Evolutionary conservation across 2,329 filamentous ascomycete species (phyloP).

Genomic region (Huntiella abstrusa): DNA sequence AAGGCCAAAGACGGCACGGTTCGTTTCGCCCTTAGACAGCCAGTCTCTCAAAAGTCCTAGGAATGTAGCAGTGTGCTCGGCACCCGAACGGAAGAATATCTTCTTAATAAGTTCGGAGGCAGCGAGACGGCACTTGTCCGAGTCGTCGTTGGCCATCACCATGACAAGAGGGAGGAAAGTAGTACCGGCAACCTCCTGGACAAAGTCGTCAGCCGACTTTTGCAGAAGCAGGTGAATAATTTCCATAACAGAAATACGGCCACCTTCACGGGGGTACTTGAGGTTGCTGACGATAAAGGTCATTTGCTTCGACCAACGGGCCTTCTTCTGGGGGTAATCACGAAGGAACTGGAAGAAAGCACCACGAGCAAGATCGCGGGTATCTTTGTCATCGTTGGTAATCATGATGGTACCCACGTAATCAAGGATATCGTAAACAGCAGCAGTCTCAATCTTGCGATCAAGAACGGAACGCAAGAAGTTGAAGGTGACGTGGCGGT

Average conservation of each 20-base stretch:
- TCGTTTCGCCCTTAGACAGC: conserved; percentile 53
- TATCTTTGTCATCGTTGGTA: conserved; percentile 78
- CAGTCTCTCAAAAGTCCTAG: conserved; percentile 53
- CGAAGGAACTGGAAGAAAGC: conserved; percentile 88
- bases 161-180: conserved; percentile 79
- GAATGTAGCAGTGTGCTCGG: conserved; percentile 52
- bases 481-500: conserved; percentile 84
- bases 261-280: conserved; percentile 74
- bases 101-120: conserved; percentile 64
- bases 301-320: conserved; percentile 74
- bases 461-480: conserved; percentile 79
- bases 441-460: conserved; percentile 65
- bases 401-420: conserved; percentile 85
- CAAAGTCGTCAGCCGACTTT: conserved; percentile 65
- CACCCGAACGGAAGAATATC: conserved; percentile 60
- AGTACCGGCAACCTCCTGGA: conserved; percentile 62
- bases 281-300: conserved; percentile 79
- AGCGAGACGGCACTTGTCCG: conserved; percentile 65
- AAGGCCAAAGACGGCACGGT: conserved; percentile 49
- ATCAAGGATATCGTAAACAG: conserved; percentile 82
- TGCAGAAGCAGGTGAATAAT: conserved; percentile 68
- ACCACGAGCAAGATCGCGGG: conserved; percentile 70
- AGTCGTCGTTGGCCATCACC: conserved; percentile 74
- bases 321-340: conserved; percentile 85
- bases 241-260: conserved; percentile 84